Percentiles rank a stretch among this genome's conserved stretches.
Evolutionary conservation across 371 early-diverging fungal species (phyloP).

Genomic region (Apophysomyces ossiformis): DNA sequence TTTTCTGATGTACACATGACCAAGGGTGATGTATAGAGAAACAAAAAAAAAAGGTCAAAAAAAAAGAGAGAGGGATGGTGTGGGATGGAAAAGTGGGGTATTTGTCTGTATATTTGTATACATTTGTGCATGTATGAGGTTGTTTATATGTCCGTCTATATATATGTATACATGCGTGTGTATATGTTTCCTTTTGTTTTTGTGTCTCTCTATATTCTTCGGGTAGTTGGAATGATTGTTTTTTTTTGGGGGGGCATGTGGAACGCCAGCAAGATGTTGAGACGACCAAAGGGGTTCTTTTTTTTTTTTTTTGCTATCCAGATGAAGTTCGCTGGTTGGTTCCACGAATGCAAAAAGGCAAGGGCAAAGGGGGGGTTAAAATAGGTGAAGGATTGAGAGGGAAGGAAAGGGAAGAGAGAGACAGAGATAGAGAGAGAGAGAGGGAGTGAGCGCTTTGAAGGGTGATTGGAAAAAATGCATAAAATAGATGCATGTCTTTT

Average conservation of each 20-base stretch:
- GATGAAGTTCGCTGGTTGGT: slow-evolving; percentile 11
- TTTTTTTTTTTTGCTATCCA: neutral
- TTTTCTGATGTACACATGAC: neutral
- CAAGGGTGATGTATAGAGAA: too few relatives aligned
- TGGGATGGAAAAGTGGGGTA: neutral
- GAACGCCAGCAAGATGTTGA: slow-evolving; percentile 6
- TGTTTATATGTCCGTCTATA: too few relatives aligned
- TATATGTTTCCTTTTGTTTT: too few relatives aligned
- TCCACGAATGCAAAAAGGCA: slow-evolving; percentile 11
- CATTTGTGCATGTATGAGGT: too few relatives aligned
- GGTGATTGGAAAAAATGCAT: neutral
- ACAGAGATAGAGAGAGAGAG: neutral
- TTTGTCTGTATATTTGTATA: too few relatives aligned
- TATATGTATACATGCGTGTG: too few relatives aligned
- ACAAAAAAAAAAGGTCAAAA: neutral
- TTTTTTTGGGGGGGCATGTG: slow-evolving; percentile 6
- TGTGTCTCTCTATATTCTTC: neutral
- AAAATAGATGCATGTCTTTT: slow-evolving; percentile 8
- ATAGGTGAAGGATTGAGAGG: neutral
- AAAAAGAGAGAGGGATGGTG: neutral
- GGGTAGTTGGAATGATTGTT: slow-evolving; percentile 8
- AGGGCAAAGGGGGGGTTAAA: neutral
- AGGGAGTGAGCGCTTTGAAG: neutral
- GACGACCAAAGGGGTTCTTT: neutral
- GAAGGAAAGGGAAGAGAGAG: neutral